phyloP scores from a whole-genome alignment of 2,329 filamentous ascomycete species.

The Biscogniauxia marginata region DNA sequence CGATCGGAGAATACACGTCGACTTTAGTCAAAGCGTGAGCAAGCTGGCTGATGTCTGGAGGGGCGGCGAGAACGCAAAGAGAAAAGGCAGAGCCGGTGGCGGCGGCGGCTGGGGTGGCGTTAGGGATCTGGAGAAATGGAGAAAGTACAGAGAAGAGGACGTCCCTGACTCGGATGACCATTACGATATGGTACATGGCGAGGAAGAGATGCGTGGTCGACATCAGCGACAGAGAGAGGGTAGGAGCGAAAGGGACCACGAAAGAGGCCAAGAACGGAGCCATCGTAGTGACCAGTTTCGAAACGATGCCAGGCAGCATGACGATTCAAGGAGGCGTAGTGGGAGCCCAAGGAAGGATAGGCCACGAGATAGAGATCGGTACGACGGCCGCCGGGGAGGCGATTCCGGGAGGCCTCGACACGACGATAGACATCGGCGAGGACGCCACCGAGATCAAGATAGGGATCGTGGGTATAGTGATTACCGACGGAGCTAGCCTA shows the following conservation, averaged over 20 bases:
- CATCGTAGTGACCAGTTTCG: constrained; percentile 19
- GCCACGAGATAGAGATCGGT: constrained; percentile 14
- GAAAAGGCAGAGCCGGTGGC: constrained; percentile 44
- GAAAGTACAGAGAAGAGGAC: constrained; percentile 78
- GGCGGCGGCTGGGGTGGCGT: constrained; percentile 89
- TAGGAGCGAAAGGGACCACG: constrained; percentile 26
- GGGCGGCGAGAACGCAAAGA: constrained; percentile 78
- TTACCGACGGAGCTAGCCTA: constrained; percentile 23
- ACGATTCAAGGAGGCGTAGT: constrained; percentile 27
- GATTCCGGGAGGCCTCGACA: constrained; percentile 15
- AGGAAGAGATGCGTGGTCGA: constrained; percentile 61
- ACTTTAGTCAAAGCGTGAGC: constrained; percentile 93
- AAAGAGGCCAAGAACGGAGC: constrained; percentile 9
- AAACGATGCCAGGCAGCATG: constrained; percentile 24
- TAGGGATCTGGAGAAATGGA: constrained; percentile 80
- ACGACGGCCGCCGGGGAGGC: constrained; percentile 18
- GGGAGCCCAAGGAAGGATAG: constrained; percentile 30
- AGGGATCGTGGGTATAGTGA: constrained; percentile 17
- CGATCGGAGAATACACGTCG: constrained; percentile 95
- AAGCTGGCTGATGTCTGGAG: constrained; percentile 90
- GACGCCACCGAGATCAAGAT: constrained; percentile 21
- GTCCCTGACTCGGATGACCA: constrained; percentile 40
- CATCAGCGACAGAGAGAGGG: constrained; percentile 41
- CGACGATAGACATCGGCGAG: constrained; percentile 24
- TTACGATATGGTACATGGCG: constrained; percentile 82